Conservation (phyloP, 169 alveolate species). For the Cryptosporidium xiaoi region DNA sequence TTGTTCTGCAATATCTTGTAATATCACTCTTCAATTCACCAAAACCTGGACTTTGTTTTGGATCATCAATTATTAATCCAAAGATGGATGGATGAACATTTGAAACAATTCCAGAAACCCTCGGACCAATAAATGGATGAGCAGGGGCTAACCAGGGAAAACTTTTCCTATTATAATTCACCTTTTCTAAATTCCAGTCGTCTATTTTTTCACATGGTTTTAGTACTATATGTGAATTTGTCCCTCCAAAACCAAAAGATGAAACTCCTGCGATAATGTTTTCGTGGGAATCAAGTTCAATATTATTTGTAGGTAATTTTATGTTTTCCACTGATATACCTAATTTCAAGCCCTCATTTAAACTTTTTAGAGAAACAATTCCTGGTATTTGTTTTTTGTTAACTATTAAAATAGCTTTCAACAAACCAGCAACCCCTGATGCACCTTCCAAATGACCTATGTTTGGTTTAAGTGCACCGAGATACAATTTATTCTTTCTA, state of each 20-base stretch:
- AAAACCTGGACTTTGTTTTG: not conserved
- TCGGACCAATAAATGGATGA: constrained; percentile 69
- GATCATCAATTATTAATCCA: constrained; percentile 50
- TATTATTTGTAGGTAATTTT: constrained; percentile 22
- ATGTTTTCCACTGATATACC: constrained; percentile 15
- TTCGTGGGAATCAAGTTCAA: constrained; percentile 26
- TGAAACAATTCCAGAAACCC: constrained; percentile 31
- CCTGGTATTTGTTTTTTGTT: constrained; percentile 76
- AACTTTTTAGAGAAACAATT: constrained; percentile 77
- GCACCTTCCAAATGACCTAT: constrained; percentile 81
- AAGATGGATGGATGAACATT: constrained; percentile 19
- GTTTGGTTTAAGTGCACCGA: constrained; percentile 80
- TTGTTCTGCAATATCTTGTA: constrained; percentile 44
- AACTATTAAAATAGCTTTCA: constrained; percentile 76
- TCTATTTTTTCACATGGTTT: not conserved
- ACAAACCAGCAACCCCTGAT: constrained; percentile 79
- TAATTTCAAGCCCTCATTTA: constrained; percentile 74
- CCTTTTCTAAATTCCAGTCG: constrained; percentile 24
- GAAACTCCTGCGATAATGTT: constrained; percentile 79
- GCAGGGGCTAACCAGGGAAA: constrained; percentile 71
- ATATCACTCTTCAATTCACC: constrained; percentile 3
- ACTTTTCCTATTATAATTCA: constrained; percentile 17
- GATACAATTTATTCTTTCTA: constrained; percentile 20
- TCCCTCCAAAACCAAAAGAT: constrained; percentile 84
- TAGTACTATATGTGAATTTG: constrained; percentile 79